Base-by-base conservation (phyloP, 2,329 filamentous ascomycete species). In the Paramyrothecium sp. region DNA sequence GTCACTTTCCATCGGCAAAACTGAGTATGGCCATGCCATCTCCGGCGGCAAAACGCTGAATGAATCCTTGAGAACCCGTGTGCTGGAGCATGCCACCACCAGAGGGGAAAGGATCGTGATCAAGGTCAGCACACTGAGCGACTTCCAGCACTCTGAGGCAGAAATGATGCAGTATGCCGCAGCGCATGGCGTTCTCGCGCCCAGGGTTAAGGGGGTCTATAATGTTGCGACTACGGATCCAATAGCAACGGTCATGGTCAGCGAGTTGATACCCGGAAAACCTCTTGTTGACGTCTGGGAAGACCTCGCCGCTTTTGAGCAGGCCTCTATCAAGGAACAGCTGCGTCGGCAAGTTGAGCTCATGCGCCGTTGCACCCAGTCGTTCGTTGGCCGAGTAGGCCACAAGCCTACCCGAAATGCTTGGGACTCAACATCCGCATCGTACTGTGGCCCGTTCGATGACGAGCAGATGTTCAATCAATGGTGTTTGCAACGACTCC, bases 81-180 rank as follows among this genome's bases (percentile, higher is more conserved):
- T 57, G 20, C 30, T 58, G 7, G 48, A 54, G 23, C 56, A 58
- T 23, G 51, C 48, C 34, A 58, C 38, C 33, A 54, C 56, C n/a
- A 54, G 21, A 22, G 56, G 56, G 17, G 20, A 54, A 7, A 23
- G 48, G 1, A 17, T 56, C 4, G 54, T 38, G 2, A 16, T 56
- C 49, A 56, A 56, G 34, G 26, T 38, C 20, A 41, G 26, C 16
- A 46, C 19, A 17, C 54, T 34, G 16, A n/a, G 33, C 8, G 33
- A 11, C 12, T 7, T 56, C 7, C 33, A 56, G 21, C 54, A 49
- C 49, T 48, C 49, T 3, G 19, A 56, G 26, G 54, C 21, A 30
- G 54, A 8, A 21, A 56, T 56, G 54, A 56, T 56, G 54, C 54
- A 56, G 33, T 48, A 53, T 26, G 54, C 54, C 3, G 54, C 54